phyloP scores from a whole-genome alignment of 768 basidiomycete genomes.

The Fibroporia radiculosa region DNA sequence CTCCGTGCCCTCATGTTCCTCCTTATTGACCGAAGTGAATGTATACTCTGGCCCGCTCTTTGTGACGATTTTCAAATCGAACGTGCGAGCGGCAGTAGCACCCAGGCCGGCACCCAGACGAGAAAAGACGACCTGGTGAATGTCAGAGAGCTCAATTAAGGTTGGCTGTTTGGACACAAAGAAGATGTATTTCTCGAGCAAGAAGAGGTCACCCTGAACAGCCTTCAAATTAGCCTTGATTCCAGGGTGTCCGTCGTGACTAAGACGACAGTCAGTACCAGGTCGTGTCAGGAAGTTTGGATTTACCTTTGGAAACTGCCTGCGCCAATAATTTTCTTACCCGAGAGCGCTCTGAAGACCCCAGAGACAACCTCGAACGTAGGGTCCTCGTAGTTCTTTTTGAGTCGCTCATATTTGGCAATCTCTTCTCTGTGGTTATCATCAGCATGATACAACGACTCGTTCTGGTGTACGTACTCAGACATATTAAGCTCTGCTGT shows the following conservation, averaged over 20 bases:
- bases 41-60: constrained; percentile 80
- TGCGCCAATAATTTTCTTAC: constrained; percentile 86
- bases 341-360: constrained; percentile 85
- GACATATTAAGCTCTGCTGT: constrained; percentile 90
- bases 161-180: constrained; percentile 96
- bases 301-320: constrained; percentile 78
- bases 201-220: constrained; percentile 91
- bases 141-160: constrained; percentile 83
- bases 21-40: constrained; percentile 93
- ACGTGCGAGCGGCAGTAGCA: constrained; percentile 80
- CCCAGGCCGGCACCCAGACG: constrained; percentile 84
- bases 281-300: not conserved
- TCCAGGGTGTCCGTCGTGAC: constrained; percentile 86
- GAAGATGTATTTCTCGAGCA: constrained; percentile 96
- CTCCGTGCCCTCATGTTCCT: constrained; percentile 85
- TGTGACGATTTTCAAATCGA: constrained; percentile 86
- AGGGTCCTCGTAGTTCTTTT: constrained; percentile 91
- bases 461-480: constrained; percentile 50
- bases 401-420: constrained; percentile 71
- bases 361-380: constrained; percentile 93
- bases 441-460: not conserved
- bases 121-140: constrained; percentile 87
- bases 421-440: constrained; percentile 55
- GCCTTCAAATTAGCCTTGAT: constrained; percentile 98
- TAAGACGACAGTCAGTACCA: constrained; percentile 22